Base-by-base conservation (phyloP, 1,284 basidiomycete genomes). In the Fomitopsis schrenkii region DNA sequence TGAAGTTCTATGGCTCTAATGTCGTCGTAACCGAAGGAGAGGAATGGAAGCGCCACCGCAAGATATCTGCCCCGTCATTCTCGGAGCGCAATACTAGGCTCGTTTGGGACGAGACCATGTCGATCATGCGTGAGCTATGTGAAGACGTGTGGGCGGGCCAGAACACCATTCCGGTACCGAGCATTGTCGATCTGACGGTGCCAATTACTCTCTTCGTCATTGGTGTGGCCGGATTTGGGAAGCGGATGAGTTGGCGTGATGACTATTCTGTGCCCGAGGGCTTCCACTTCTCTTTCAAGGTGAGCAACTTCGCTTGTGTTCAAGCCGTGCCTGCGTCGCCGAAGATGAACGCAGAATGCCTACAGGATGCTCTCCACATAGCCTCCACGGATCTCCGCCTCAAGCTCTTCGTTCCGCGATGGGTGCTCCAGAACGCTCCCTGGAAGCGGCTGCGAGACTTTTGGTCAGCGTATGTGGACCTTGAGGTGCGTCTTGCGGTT, bases 171-270 rank as follows among this genome's bases (percentile, higher is more conserved):
- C 60, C 66, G 53, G 56, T 74, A 33, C 71, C 74, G 52, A 72
- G 77, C 63, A 68, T 71, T 48, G 64, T 75, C 2, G 73, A 77
- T n/a, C 57, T 78, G 6, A 85, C 84, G 0, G 68, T 84, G 5
- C 80, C 80, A n/a, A 79, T 85, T 46, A 80, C 85, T 0, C 77
- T 87, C 1, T 81, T 83, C 54, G 79, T 85, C 40, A 84, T 87
- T 58, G 77, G 83, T 30, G 76, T 76, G 1, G 84, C 85, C 59
- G 84, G 84, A 77, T 88, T 86, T 67, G 85, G 85, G 2, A 77
- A 78, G 33, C 74, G 71, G 52, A 79, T 85, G 30, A 76, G 79
- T 1, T 86, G 82, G 84, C 72, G 73, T 44, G 80, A 82, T 50
- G 80, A 82, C 42, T 64, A 66, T 3, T 61, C 63, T 4, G 65